Percentiles rank a stretch among this genome's conserved stretches.
Evolutionary conservation across 2,329 filamentous ascomycete genomes (phyloP).

Genomic region (Coleophoma eucalyptorum): DNA sequence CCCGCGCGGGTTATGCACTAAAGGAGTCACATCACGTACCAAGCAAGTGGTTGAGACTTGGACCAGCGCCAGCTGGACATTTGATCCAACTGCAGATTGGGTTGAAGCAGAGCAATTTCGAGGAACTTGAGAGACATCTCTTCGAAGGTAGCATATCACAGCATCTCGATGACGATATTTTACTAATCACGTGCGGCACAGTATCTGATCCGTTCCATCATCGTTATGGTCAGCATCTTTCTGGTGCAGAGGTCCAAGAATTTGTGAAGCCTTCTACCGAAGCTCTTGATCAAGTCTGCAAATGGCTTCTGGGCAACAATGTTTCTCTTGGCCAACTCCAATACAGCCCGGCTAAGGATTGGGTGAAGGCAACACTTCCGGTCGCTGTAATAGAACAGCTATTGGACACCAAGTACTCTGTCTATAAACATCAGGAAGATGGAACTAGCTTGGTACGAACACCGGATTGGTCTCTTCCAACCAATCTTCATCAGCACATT

Average conservation of each 20-base stretch:
- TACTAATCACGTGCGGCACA: not conserved
- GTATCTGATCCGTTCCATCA: conserved; percentile 37
- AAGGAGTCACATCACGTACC: conserved; percentile 54
- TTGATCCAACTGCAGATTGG: conserved; percentile 52
- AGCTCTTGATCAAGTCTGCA: conserved; percentile 45
- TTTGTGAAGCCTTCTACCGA: conserved; percentile 49
- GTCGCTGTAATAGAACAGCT: conserved; percentile 47
- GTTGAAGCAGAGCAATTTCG: conserved; percentile 52
- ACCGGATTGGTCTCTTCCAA: conserved; percentile 53
- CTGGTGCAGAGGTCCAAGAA: conserved; percentile 44
- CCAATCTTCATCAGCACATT: conserved; percentile 52
- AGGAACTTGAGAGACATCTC: conserved; percentile 51
- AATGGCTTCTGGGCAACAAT: conserved; percentile 48
- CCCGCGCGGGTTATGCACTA: conserved; percentile 34
- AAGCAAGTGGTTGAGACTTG: conserved; percentile 42
- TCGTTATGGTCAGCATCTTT: conserved; percentile 53
- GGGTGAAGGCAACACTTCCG: conserved; percentile 49
- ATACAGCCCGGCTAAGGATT: conserved; percentile 52
- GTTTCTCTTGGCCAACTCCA: conserved; percentile 36
- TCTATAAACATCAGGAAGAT: conserved; percentile 47
- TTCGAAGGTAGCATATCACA: conserved; percentile 36
- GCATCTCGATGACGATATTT: not conserved
- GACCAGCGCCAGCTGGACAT: conserved; percentile 41
- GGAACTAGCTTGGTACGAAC: conserved; percentile 48
- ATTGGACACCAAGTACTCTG: conserved; percentile 46